Evolutionary conservation across 2,329 filamentous ascomycete genomes (phyloP).

Genomic region (Pseudogymnoascus sp.): DNA sequence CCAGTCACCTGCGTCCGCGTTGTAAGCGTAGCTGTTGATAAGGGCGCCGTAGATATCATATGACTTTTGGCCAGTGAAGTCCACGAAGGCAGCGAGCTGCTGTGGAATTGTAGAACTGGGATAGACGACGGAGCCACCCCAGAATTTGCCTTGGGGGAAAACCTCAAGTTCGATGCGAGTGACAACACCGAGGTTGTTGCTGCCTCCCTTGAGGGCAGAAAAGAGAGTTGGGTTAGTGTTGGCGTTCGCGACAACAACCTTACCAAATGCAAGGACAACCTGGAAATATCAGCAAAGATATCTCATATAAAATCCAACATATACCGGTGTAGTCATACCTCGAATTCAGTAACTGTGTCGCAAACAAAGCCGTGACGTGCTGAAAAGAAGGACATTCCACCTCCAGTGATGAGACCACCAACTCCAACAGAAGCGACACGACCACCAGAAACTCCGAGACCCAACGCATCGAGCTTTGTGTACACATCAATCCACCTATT

Average conservation of each 20-base stretch:
- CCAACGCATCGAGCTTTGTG: conserved; percentile 24
- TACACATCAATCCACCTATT: conserved; percentile 33
- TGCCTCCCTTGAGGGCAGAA: conserved; percentile 44
- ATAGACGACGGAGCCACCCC: conserved; percentile 10
- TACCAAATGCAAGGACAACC: conserved; percentile 12
- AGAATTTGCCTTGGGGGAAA: conserved; percentile 11
- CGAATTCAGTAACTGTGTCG: not conserved
- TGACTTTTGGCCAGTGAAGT: not conserved
- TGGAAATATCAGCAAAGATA: conserved; percentile 4
- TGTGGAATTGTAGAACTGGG: conserved; percentile 5
- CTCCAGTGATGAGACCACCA: conserved; percentile 32
- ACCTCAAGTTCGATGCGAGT: conserved; percentile 34
- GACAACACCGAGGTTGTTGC: conserved; percentile 48
- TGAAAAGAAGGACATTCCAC: conserved; percentile 16
- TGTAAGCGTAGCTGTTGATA: conserved; percentile 7
- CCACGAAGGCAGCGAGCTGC: conserved; percentile 7
- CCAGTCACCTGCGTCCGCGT: not conserved
- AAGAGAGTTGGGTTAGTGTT: conserved; percentile 35
- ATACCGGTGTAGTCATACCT: not conserved
- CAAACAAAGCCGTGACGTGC: conserved; percentile 11
- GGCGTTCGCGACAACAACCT: conserved; percentile 14
- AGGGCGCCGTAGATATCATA: conserved; percentile 10
- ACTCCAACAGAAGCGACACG: conserved; percentile 32
- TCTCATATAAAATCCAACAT: not conserved
- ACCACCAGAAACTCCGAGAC: conserved; percentile 31